Percentiles rank a stretch among this genome's conserved stretches.
Conservation (phyloP, 2,329 filamentous ascomycete genomes). For the Polychaeton citri region DNA sequence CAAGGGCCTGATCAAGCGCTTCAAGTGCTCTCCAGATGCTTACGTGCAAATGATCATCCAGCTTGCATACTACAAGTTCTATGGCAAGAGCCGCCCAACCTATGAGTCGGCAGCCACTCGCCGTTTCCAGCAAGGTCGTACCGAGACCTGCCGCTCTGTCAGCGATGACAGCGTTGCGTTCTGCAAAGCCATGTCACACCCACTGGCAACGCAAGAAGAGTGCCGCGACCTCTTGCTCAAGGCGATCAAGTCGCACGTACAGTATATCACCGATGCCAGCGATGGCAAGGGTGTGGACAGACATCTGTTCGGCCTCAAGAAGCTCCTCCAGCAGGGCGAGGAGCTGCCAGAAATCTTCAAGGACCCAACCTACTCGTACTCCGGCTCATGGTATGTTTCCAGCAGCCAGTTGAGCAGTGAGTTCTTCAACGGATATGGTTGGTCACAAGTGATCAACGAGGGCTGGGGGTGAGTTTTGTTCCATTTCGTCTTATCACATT, state of each 20-base stretch:
- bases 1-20: slow-evolving; percentile 98
- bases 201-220: slow-evolving; percentile 47
- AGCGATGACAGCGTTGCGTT: slow-evolving; percentile 85
- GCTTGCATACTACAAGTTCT: slow-evolving; percentile 97
- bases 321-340: slow-evolving; percentile 68
- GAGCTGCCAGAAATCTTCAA: slow-evolving; percentile 70
- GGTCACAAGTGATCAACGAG: slow-evolving; percentile 92
- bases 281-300: slow-evolving; percentile 91
- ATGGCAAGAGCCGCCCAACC: slow-evolving; percentile 91
- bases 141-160: slow-evolving; percentile 86
- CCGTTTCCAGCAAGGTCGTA: slow-evolving; percentile 90
- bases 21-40: slow-evolving; percentile 94
- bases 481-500: slow-evolving; percentile 1
- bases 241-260: slow-evolving; percentile 67
- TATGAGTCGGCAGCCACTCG: slow-evolving; percentile 94
- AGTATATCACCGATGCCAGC: slow-evolving; percentile 80
- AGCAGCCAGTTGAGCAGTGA: slow-evolving; percentile 85
- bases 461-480: slow-evolving; percentile 55
- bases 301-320: slow-evolving; percentile 95
- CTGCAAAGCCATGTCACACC: slow-evolving; percentile 74
- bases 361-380: slow-evolving; percentile 78
- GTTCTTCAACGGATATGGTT: slow-evolving; percentile 98
- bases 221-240: slow-evolving; percentile 66
- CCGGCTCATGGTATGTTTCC: slow-evolving; percentile 75
- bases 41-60: slow-evolving; percentile 99